Evolutionary conservation across 176 grass and related monocot species (phyloP).

Genomic region (Musa acuminata): DNA sequence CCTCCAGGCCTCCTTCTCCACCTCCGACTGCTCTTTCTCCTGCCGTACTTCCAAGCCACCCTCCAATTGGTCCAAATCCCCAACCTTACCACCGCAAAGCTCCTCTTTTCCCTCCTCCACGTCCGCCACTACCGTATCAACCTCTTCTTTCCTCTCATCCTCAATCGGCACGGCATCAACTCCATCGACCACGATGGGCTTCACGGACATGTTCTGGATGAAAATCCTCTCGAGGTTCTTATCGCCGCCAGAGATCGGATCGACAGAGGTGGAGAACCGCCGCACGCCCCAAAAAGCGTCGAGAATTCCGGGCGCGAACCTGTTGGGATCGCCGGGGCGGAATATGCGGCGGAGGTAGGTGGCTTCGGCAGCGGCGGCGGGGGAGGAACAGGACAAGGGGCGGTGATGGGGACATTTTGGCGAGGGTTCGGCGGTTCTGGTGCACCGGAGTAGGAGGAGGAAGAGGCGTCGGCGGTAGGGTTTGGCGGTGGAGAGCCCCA

Average conservation of each 20-base stretch:
- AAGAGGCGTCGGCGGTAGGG: not conserved
- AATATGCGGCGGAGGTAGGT: slow-evolving; percentile 28
- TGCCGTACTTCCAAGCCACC: slow-evolving; percentile 6
- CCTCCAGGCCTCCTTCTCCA: slow-evolving; percentile 92
- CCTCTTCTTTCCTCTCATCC: not conserved
- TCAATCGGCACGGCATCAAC: slow-evolving; percentile 2
- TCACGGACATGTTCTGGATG: slow-evolving; percentile 13
- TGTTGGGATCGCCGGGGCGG: slow-evolving; percentile 14
- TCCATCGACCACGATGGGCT: slow-evolving; percentile 7
- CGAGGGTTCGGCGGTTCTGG: not conserved
- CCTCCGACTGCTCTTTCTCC: slow-evolving; percentile 50
- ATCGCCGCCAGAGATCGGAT: not conserved
- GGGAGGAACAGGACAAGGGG: slow-evolving; percentile 5
- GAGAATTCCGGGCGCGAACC: not conserved
- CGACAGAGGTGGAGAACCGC: not conserved
- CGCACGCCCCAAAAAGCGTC: slow-evolving; percentile 12
- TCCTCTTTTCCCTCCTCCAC: slow-evolving; percentile 21
- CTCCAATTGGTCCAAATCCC: slow-evolving; percentile 18
- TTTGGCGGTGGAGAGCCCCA: not conserved
- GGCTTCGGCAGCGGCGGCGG: slow-evolving; percentile 34
- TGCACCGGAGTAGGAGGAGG: slow-evolving; percentile 2
- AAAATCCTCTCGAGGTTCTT: slow-evolving; percentile 14
- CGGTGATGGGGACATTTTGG: slow-evolving; percentile 14
- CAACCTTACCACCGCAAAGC: slow-evolving; percentile 18
- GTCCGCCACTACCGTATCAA: not conserved